A percentile compares a stretch with the other conserved stretches of the same genome.
Conservation (phyloP, 164 flowering plant genomes). For the Stephania japonica region DNA sequence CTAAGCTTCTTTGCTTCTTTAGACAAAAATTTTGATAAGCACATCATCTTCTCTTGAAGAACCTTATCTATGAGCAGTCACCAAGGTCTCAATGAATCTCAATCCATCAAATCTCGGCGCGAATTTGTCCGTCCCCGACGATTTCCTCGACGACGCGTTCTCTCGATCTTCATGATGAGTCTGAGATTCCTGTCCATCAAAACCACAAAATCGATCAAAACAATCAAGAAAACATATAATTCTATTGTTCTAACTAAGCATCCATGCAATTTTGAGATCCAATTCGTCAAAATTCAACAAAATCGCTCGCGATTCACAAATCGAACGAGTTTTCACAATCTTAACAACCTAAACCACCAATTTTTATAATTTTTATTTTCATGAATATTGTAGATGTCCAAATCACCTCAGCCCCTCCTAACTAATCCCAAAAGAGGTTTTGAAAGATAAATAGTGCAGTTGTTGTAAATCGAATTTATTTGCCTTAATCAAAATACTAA, state of each 20-base stretch:
- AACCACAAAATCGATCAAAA: background rate
- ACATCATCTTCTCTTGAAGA: background rate
- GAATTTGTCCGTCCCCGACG: constrained; percentile 17
- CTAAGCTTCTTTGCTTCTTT: background rate
- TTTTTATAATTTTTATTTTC: no score
- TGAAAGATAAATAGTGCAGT: no score
- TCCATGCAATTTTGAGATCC: no score
- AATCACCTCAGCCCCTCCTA: no score
- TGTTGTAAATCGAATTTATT: no score
- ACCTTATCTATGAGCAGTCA: constrained; percentile 38
- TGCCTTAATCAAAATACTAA: background rate
- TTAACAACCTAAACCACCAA: background rate
- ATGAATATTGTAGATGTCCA: no score
- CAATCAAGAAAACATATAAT: background rate
- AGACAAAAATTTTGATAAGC: no score
- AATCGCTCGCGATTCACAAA: background rate
- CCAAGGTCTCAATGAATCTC: constrained; percentile 44
- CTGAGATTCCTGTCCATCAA: constrained; percentile 4
- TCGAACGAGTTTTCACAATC: background rate
- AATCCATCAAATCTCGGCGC: constrained; percentile 41
- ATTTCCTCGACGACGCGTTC: constrained; percentile 5
- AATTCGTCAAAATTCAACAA: background rate
- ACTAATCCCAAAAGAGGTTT: no score
- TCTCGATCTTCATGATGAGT: constrained; percentile 8
- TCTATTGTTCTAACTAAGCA: background rate